Evolutionary conservation across 202 grass and related monocot species (phyloP).

Genomic region (Zoysia matrella): DNA sequence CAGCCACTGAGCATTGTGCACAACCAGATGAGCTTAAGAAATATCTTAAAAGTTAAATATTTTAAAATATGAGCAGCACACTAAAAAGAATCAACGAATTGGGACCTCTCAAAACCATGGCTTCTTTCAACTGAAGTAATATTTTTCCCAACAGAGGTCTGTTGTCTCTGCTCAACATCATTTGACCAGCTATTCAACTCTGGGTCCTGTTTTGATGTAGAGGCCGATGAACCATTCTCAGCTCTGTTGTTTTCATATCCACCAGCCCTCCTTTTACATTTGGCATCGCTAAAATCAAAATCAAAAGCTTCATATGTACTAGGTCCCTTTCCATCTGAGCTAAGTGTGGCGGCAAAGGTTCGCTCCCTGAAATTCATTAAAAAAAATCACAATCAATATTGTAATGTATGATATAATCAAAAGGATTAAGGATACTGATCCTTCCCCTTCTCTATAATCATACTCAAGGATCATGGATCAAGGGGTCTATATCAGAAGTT

Average conservation of each 20-base stretch:
- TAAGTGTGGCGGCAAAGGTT: conserved; percentile 2
- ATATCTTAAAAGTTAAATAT: neutral
- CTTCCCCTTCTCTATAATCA: conserved; percentile 30
- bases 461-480: conserved; percentile 1
- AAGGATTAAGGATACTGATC: conserved; percentile 5
- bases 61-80: conserved; percentile 9
- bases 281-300: conserved; percentile 49
- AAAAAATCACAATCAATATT: conserved; percentile 32
- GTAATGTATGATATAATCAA: conserved; percentile 4
- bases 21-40: conserved; percentile 11
- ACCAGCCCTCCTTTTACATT: conserved; percentile 52
- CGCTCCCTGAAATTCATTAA: conserved; percentile 52
- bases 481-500: neutral
- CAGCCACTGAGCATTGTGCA: neutral
- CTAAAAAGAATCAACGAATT: conserved; percentile 22
- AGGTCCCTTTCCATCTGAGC: conserved; percentile 40
- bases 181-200: conserved; percentile 58
- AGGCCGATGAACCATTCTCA: conserved; percentile 63
- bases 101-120: conserved; percentile 74
- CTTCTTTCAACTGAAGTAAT: conserved; percentile 56
- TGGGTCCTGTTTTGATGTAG: conserved; percentile 67
- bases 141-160: conserved; percentile 53
- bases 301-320: conserved; percentile 49
- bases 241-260: conserved; percentile 51
- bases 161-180: conserved; percentile 67